A percentile compares a stretch with the other conserved stretches of the same genome.
These are phyloP conservation scores for Candida montana DNA, from an alignment of 805 yeast genomes.

Conservation along the genomic window DNA sequence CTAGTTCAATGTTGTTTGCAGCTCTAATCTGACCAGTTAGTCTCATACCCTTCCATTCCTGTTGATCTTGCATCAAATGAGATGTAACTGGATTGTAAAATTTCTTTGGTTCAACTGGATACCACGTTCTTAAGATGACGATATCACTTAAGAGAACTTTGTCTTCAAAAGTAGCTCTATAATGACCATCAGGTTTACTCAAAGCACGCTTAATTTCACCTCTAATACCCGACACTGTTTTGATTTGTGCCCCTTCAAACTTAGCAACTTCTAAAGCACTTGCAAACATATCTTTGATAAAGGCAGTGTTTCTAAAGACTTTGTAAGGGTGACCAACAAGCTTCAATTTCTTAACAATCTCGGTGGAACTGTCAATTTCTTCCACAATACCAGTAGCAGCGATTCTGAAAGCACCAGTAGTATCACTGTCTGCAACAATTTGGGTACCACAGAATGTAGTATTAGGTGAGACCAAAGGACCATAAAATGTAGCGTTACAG, in stretches of 20 bases:
- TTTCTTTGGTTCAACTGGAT: slow-evolving; percentile 83
- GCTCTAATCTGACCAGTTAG: slow-evolving; percentile 92
- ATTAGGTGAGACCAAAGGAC: slow-evolving; percentile 95
- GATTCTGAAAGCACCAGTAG: slow-evolving; percentile 87
- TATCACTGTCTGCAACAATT: slow-evolving; percentile 73
- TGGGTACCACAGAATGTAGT: slow-evolving; percentile 97
- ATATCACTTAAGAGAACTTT: slow-evolving; percentile 88
- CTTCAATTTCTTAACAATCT: slow-evolving; percentile 92
- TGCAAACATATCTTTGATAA: slow-evolving; percentile 93
- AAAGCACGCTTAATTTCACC: slow-evolving; percentile 97
- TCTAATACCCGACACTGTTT: slow-evolving; percentile 94
- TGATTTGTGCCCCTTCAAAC: slow-evolving; percentile 95
- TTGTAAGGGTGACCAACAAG: slow-evolving; percentile 93
- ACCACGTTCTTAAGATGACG: slow-evolving; percentile 91
- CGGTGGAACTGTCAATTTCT: slow-evolving; percentile 82
- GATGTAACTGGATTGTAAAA: slow-evolving; percentile 97
- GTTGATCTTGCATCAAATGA: slow-evolving; percentile 65
- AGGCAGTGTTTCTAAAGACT: slow-evolving; percentile 93
- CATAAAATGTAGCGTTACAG: slow-evolving; percentile 93
- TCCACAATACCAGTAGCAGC: slow-evolving; percentile 96
- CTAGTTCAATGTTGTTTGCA: slow-evolving; percentile 59
- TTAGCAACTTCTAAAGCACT: slow-evolving; percentile 92
- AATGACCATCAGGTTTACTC: slow-evolving; percentile 91
- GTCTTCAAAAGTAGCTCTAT: slow-evolving; percentile 95
- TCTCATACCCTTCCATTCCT: slow-evolving; percentile 95